phyloP scores from a whole-genome alignment of 768 basidiomycete genomes.

The Nidula microcarpa region DNA sequence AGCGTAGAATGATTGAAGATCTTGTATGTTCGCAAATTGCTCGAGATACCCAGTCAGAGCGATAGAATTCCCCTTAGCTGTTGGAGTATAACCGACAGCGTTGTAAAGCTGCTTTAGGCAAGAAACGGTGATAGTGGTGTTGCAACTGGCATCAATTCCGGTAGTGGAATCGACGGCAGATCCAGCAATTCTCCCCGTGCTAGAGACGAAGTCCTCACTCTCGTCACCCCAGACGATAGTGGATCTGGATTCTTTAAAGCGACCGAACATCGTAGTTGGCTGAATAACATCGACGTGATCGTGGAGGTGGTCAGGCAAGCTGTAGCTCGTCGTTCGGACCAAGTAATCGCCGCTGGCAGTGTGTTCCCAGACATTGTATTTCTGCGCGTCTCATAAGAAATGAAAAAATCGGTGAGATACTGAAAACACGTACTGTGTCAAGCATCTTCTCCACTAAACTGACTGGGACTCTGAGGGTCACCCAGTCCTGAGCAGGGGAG shows the following conservation, averaged over 20 bases:
- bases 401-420: not conserved
- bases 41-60: conserved; percentile 52
- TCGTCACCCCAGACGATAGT: conserved; percentile 29
- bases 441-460: conserved; percentile 63
- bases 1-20: conserved; percentile 46
- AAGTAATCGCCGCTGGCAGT: conserved; percentile 41
- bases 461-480: conserved; percentile 58
- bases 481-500: conserved; percentile 66
- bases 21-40: conserved; percentile 48
- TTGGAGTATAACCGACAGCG: conserved; percentile 40
- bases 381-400: conserved; percentile 23
- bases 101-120: conserved; percentile 57
- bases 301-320: conserved; percentile 53
- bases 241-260: conserved; percentile 40
- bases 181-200: conserved; percentile 11
- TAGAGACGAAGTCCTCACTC: conserved; percentile 10
- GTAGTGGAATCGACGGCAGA: conserved; percentile 13
- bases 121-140: conserved; percentile 41
- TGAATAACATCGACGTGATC: conserved; percentile 63
- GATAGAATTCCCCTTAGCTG: conserved; percentile 39
- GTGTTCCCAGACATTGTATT: conserved; percentile 55
- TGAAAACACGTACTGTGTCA: conserved; percentile 34
- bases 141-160: conserved; percentile 48
- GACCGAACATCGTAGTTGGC: conserved; percentile 69
- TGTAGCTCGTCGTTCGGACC: conserved; percentile 63